These are phyloP conservation scores for Misopates orontium DNA, from an alignment of 257 asterid genomes.

Conservation along the genomic window DNA sequence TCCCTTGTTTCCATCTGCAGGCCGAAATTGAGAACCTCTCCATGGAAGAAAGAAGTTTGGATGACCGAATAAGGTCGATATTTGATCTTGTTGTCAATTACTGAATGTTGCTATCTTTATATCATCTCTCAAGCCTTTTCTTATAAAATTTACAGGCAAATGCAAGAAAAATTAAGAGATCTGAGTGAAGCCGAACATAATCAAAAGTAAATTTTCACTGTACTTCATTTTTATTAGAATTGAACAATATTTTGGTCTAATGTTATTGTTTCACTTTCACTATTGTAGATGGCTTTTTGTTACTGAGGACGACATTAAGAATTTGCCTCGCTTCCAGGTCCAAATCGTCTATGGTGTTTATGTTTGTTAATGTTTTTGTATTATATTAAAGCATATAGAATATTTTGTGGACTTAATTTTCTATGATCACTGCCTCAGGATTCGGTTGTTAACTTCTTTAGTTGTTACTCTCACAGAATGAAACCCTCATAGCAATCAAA, in stretches of 20 bases:
- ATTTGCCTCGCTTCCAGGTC: constrained; percentile 82
- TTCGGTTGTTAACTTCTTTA: constrained; percentile 23
- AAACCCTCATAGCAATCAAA: constrained; percentile 85
- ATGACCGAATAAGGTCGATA: constrained; percentile 66
- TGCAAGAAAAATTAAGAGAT: constrained; percentile 74
- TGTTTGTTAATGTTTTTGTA: neutral
- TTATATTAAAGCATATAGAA: neutral
- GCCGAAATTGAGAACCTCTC: constrained; percentile 80
- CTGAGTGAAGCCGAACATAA: constrained; percentile 78
- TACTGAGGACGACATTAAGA: constrained; percentile 87
- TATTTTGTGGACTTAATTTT: neutral
- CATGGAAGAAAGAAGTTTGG: constrained; percentile 69
- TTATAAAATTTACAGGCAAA: constrained; percentile 58
- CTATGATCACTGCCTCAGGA: constrained; percentile 3
- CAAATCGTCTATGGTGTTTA: constrained; percentile 23
- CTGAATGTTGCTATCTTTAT: constrained; percentile 23
- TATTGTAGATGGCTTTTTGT: constrained; percentile 81
- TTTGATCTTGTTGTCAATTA: constrained; percentile 24
- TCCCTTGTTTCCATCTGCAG: constrained; percentile 47
- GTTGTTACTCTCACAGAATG: constrained; percentile 53
- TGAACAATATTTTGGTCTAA: constrained; percentile 20
- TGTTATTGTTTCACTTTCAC: constrained; percentile 27
- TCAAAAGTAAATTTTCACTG: constrained; percentile 50
- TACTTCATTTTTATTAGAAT: constrained; percentile 14
- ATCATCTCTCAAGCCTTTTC: constrained; percentile 31